These are phyloP conservation scores for Alternaria arbusti DNA, from an alignment of 2,329 filamentous ascomycete genomes.

Conservation along the genomic window DNA sequence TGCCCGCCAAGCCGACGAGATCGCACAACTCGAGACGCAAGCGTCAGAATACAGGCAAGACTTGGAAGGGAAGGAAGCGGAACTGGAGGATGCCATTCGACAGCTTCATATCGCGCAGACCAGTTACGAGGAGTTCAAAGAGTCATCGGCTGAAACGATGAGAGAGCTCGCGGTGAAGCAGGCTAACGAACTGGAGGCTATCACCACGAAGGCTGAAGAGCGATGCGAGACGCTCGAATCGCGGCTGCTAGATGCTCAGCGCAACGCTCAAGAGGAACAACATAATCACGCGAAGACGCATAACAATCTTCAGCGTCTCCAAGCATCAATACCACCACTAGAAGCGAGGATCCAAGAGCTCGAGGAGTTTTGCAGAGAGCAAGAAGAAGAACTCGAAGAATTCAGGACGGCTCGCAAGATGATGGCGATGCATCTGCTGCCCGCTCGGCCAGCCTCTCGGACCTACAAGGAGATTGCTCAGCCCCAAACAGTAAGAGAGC, in stretches of 20 bases:
- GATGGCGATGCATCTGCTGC: slow-evolving; percentile 32
- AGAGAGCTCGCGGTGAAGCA: slow-evolving; percentile 25
- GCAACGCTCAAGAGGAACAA: slow-evolving; percentile 6
- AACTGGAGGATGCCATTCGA: slow-evolving; percentile 19
- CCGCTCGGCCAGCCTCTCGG: slow-evolving; percentile 16
- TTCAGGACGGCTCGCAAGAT: slow-evolving; percentile 32
- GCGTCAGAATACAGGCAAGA: slow-evolving; percentile 24
- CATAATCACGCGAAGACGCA: slow-evolving; percentile 19
- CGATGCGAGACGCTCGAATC: slow-evolving; percentile 22
- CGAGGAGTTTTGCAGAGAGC: slow-evolving; percentile 30
- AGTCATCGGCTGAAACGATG: slow-evolving; percentile 23
- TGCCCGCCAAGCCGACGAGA: slow-evolving; percentile 24
- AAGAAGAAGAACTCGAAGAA: slow-evolving; percentile 40
- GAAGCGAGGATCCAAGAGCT: slow-evolving; percentile 34
- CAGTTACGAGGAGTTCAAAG: slow-evolving; percentile 25
- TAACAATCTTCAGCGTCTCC: slow-evolving; percentile 23
- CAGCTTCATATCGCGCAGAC: slow-evolving; percentile 26
- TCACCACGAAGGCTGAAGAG: slow-evolving; percentile 16
- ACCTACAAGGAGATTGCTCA: slow-evolving; percentile 15
- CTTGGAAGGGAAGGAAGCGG: slow-evolving; percentile 23
- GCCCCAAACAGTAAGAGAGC: slow-evolving; percentile 16
- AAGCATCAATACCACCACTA: slow-evolving; percentile 23
- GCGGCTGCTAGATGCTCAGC: slow-evolving; percentile 22
- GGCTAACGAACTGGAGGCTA: slow-evolving; percentile 20
- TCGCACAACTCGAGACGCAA: slow-evolving; percentile 28